These are phyloP conservation scores for Lasiosphaeriaceae sp. DNA, from an alignment of 495 filamentous ascomycete genomes.

Conservation along the genomic window DNA sequence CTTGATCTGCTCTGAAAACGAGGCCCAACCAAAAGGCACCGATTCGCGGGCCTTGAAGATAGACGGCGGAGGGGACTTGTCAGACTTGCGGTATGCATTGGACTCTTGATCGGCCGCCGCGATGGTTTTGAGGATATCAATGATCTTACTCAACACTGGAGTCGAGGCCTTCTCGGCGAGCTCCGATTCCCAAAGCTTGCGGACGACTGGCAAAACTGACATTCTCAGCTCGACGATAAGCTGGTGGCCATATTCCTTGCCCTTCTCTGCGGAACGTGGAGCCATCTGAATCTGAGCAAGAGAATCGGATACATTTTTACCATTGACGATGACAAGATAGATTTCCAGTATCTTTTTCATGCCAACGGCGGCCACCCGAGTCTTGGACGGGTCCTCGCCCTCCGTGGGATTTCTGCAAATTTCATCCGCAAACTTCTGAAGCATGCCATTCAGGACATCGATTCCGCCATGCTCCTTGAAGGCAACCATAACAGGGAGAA, in stretches of 20 bases:
- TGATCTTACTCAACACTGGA: slow-evolving; percentile 69
- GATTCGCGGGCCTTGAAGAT: slow-evolving; percentile 24
- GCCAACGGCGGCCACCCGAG: slow-evolving; percentile 45
- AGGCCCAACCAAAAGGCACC: slow-evolving; percentile 26
- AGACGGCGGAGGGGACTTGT: slow-evolving; percentile 16
- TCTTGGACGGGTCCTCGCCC: slow-evolving; percentile 30
- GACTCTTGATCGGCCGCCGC: slow-evolving; percentile 72
- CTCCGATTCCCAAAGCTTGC: slow-evolving; percentile 76
- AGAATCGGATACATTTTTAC: slow-evolving; percentile 76
- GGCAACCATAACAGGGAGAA: slow-evolving; percentile 75
- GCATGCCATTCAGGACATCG: slow-evolving; percentile 64
- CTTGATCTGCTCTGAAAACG: slow-evolving; percentile 41
- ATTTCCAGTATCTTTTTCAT: slow-evolving; percentile 83
- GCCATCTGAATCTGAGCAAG: slow-evolving; percentile 60
- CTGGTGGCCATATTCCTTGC: slow-evolving; percentile 65
- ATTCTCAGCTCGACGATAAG: slow-evolving; percentile 85
- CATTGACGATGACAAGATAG: slow-evolving; percentile 68
- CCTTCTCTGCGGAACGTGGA: slow-evolving; percentile 48
- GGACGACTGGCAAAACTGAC: slow-evolving; percentile 74
- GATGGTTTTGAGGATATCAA: slow-evolving; percentile 79
- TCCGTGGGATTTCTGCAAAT: slow-evolving; percentile 42
- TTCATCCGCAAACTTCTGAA: slow-evolving; percentile 67
- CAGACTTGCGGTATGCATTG: slow-evolving; percentile 54
- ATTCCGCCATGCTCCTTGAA: slow-evolving; percentile 82
- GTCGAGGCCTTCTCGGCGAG: slow-evolving; percentile 74